phyloP scores from a whole-genome alignment of 2,329 filamentous ascomycete species.

The Scedosporium aurantiacum region DNA sequence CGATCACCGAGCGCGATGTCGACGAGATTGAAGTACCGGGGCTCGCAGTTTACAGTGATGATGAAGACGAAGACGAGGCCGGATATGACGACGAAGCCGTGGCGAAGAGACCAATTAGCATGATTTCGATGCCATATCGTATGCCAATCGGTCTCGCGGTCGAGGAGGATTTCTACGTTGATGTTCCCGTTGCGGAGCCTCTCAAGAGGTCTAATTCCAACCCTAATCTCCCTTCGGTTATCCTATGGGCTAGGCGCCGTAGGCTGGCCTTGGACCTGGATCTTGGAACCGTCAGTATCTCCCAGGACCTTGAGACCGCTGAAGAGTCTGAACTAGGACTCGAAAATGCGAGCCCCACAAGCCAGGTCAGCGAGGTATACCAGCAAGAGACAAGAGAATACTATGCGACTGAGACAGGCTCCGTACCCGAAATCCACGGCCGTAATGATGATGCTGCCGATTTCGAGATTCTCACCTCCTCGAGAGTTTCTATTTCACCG shows the following conservation, averaged over 20 bases:
- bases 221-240: constrained; percentile 25
- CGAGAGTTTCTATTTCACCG: constrained; percentile 44
- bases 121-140: constrained; percentile 22
- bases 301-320: background rate
- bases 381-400: constrained; percentile 6
- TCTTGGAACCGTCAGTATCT: background rate
- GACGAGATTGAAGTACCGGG: constrained; percentile 74
- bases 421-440: background rate
- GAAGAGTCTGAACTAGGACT: background rate
- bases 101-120: constrained; percentile 35
- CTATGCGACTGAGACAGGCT: background rate
- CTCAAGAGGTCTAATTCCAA: constrained; percentile 39
- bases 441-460: constrained; percentile 34
- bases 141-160: constrained; percentile 1
- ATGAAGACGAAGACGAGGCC: constrained; percentile 40
- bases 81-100: constrained; percentile 22
- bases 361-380: background rate
- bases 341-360: background rate
- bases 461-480: constrained; percentile 45
- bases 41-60: constrained; percentile 50
- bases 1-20: constrained; percentile 55
- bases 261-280: background rate
- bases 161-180: constrained; percentile 6
- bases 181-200: constrained; percentile 14
- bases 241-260: constrained; percentile 9